Conservation (phyloP, 2,329 filamentous ascomycete genomes). For the Pseudogymnoascus sp. region DNA sequence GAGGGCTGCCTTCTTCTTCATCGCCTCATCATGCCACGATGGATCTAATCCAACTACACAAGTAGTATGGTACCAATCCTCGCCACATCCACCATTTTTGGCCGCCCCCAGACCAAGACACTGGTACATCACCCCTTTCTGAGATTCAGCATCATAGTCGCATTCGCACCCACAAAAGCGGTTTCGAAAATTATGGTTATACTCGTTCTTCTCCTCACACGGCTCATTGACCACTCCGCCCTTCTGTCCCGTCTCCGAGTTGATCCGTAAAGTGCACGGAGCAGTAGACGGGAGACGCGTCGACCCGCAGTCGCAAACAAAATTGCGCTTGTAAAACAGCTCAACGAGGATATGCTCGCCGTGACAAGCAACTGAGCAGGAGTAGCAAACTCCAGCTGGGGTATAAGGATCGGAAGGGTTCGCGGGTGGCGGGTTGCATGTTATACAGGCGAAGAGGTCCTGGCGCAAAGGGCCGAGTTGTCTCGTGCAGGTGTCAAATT, state of each 20-base stretch:
- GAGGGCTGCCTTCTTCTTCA: slow-evolving; percentile 28
- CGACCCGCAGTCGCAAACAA: slow-evolving; percentile 93
- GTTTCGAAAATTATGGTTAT: slow-evolving; percentile 94
- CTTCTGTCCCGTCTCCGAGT: slow-evolving; percentile 64
- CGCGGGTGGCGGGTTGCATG: slow-evolving; percentile 74
- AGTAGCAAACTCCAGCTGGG: slow-evolving; percentile 84
- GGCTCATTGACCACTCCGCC: slow-evolving; percentile 69
- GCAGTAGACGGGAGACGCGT: slow-evolving; percentile 62
- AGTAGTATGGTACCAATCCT: slow-evolving; percentile 96
- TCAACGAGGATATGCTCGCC: slow-evolving; percentile 92
- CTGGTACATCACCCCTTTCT: slow-evolving; percentile 98
- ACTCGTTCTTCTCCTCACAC: slow-evolving; percentile 65
- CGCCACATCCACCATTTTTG: slow-evolving; percentile 81
- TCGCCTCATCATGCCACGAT: slow-evolving; percentile 53
- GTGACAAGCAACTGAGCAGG: slow-evolving; percentile 93
- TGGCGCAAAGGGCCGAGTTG: slow-evolving; percentile 83
- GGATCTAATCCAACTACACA: slow-evolving; percentile 76
- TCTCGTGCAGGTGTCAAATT: slow-evolving; percentile 88
- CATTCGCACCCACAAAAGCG: slow-evolving; percentile 83
- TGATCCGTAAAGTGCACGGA: slow-evolving; percentile 67
- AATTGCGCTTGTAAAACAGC: slow-evolving; percentile 90
- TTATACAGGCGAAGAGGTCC: slow-evolving; percentile 83
- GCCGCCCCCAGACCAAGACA: slow-evolving; percentile 75
- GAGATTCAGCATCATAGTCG: slow-evolving; percentile 77
- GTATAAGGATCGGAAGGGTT: slow-evolving; percentile 53